Percentiles rank a stretch among this genome's conserved stretches.
Evolutionary conservation across 352 stramenopile genomes (phyloP).

Genomic region (Phytophthora niederhauseri): DNA sequence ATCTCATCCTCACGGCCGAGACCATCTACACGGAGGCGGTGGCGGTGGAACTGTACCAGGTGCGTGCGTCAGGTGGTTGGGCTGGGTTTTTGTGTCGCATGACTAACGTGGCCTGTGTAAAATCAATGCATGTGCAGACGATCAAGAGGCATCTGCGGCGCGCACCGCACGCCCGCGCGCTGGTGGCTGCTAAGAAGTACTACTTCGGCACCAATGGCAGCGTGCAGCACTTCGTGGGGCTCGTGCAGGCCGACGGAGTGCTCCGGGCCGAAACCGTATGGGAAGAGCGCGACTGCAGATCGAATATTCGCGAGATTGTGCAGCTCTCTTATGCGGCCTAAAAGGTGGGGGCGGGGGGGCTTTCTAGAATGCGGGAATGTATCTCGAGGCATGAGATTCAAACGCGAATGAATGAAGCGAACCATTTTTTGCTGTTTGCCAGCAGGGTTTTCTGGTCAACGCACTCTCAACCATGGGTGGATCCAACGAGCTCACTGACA

Average conservation of each 20-base stretch:
- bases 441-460: slow-evolving; percentile 26
- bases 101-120: background rate
- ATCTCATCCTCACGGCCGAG: slow-evolving; percentile 84
- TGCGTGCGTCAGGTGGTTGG: slow-evolving; percentile 41
- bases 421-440: background rate
- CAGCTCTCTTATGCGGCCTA: slow-evolving; percentile 45
- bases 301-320: slow-evolving; percentile 87
- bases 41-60: slow-evolving; percentile 70
- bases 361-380: slow-evolving; percentile 5
- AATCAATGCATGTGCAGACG: slow-evolving; percentile 39
- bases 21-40: slow-evolving; percentile 88
- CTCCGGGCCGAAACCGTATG: slow-evolving; percentile 69
- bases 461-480: slow-evolving; percentile 11
- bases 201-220: slow-evolving; percentile 89
- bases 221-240: slow-evolving; percentile 81
- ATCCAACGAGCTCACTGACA: slow-evolving; percentile 15
- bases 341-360: background rate
- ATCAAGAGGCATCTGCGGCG: slow-evolving; percentile 77
- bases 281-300: slow-evolving; percentile 72
- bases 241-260: slow-evolving; percentile 53
- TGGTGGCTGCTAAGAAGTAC: slow-evolving; percentile 88
- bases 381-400: slow-evolving; percentile 1
- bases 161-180: slow-evolving; percentile 45
- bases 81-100: background rate
- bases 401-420: slow-evolving; percentile 11